A percentile compares a stretch with the other conserved stretches of the same genome.
These are phyloP conservation scores for Salix caprea DNA, from an alignment of 345 rosid genomes.

Conservation along the genomic window DNA sequence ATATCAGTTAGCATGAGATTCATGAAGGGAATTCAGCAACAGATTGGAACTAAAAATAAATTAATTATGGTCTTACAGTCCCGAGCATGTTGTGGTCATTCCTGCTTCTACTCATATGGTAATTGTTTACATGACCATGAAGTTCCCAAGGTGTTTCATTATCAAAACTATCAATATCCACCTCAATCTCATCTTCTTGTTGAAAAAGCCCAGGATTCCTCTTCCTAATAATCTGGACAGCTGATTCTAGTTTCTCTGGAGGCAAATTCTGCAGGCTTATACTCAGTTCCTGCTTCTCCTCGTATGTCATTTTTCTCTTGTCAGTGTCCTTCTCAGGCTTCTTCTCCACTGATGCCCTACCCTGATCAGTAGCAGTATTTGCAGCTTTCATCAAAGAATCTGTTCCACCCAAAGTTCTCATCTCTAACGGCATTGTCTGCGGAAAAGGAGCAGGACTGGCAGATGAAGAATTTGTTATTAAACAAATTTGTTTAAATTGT, in stretches of 20 bases:
- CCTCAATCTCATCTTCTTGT: conserved; percentile 86
- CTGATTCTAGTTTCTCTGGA: conserved; percentile 58
- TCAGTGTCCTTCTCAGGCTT: conserved; percentile 41
- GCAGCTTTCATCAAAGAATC: conserved; percentile 35
- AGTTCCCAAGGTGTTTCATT: conserved; percentile 89
- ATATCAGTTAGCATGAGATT: conserved; percentile 4
- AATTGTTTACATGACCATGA: conserved; percentile 46
- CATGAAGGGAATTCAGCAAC: background rate
- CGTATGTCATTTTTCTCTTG: conserved; percentile 64
- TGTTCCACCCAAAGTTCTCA: conserved; percentile 34
- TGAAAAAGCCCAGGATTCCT: conserved; percentile 61
- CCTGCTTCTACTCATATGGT: conserved; percentile 43
- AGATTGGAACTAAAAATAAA: background rate
- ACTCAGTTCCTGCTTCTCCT: conserved; percentile 80
- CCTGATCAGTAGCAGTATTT: conserved; percentile 4
- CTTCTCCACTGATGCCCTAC: conserved; percentile 28
- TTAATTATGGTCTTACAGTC: conserved; percentile 35
- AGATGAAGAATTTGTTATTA: too few species aligned
- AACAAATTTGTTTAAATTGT: too few species aligned
- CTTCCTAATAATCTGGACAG: conserved; percentile 81
- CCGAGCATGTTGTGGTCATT: conserved; percentile 31
- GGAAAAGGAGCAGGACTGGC: conserved; percentile 13
- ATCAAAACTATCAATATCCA: conserved; percentile 83
- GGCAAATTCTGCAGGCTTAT: conserved; percentile 67
- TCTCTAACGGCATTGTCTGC: conserved; percentile 13